A percentile compares a stretch with the other conserved stretches of the same genome.
Evolutionary conservation across 2,329 filamentous ascomycete genomes (phyloP).

Genomic region (Tolypocladium ovalisporum): DNA sequence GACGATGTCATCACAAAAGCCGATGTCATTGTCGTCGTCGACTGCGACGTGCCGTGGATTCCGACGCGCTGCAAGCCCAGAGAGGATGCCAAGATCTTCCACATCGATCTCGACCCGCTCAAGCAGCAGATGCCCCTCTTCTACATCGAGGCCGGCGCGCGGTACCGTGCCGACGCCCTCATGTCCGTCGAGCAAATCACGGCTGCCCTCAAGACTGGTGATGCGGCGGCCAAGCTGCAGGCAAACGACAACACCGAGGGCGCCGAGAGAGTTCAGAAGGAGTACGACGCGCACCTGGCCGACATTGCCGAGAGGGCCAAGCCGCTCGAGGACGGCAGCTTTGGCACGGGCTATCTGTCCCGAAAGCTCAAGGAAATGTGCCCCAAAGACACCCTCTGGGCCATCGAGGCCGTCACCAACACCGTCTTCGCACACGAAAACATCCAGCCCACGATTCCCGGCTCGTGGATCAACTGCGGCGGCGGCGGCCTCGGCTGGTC

Average conservation of each 20-base stretch:
- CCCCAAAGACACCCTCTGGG: conserved; percentile 53
- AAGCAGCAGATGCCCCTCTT: conserved; percentile 66
- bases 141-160: conserved; percentile 54
- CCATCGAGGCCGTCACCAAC: conserved; percentile 69
- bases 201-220: conserved; percentile 41
- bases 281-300: conserved; percentile 48
- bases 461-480: conserved; percentile 72
- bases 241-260: conserved; percentile 6
- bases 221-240: conserved; percentile 27
- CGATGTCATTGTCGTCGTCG: conserved; percentile 74
- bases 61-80: conserved; percentile 57
- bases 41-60: conserved; percentile 92
- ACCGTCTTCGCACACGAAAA: conserved; percentile 59
- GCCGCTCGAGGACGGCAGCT: conserved; percentile 47
- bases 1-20: conserved; percentile 65
- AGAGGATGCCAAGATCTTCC: conserved; percentile 44
- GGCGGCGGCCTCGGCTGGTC: conserved; percentile 75
- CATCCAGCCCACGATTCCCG: conserved; percentile 54
- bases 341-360: conserved; percentile 29
- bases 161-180: conserved; percentile 56
- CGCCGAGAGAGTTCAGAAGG: conserved; percentile 38
- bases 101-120: conserved; percentile 54
- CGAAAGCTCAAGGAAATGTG: conserved; percentile 19
- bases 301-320: conserved; percentile 44
- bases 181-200: conserved; percentile 60